Conservation (phyloP, 441 rosid genomes). For the Bruguiera hainesii region DNA sequence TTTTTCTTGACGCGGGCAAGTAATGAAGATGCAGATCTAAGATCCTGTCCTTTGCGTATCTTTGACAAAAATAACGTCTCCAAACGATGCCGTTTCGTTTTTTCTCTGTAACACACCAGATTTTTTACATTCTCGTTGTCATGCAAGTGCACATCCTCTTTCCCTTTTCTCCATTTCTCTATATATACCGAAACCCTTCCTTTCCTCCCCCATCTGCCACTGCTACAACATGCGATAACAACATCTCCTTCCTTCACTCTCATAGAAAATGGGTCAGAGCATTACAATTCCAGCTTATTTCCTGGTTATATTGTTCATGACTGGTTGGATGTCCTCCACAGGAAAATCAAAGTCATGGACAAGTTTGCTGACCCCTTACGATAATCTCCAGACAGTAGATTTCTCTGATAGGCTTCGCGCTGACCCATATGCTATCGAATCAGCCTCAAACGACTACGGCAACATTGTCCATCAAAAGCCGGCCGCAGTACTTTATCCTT, state of each 20-base stretch:
- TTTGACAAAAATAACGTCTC: slow-evolving; percentile 11
- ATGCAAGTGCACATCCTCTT: slow-evolving; percentile 6
- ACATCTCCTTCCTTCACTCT: not conserved
- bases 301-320: slow-evolving; percentile 28
- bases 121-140: slow-evolving; percentile 14
- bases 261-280: slow-evolving; percentile 27
- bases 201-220: slow-evolving; percentile 8
- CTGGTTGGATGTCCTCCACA: slow-evolving; percentile 24
- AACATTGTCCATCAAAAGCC: slow-evolving; percentile 51
- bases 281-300: slow-evolving; percentile 25
- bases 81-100: slow-evolving; percentile 26
- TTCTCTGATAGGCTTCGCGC: slow-evolving; percentile 32
- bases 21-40: slow-evolving; percentile 15
- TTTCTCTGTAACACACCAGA: not conserved
- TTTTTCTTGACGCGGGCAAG: slow-evolving; percentile 12
- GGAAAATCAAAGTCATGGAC: slow-evolving; percentile 32
- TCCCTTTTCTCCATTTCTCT: not conserved
- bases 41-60: slow-evolving; percentile 19
- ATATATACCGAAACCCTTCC: slow-evolving; percentile 4
- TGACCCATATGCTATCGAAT: slow-evolving; percentile 40
- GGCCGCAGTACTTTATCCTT: slow-evolving; percentile 64
- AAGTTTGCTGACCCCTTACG: not conserved
- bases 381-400: slow-evolving; percentile 14
- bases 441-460: slow-evolving; percentile 68
- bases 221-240: slow-evolving; percentile 6